Evolutionary conservation across 1,284 basidiomycete species (phyloP), one percentile per base, ranked within the genome.

Genomic region (Cryptococcus depauperatus): DNA sequence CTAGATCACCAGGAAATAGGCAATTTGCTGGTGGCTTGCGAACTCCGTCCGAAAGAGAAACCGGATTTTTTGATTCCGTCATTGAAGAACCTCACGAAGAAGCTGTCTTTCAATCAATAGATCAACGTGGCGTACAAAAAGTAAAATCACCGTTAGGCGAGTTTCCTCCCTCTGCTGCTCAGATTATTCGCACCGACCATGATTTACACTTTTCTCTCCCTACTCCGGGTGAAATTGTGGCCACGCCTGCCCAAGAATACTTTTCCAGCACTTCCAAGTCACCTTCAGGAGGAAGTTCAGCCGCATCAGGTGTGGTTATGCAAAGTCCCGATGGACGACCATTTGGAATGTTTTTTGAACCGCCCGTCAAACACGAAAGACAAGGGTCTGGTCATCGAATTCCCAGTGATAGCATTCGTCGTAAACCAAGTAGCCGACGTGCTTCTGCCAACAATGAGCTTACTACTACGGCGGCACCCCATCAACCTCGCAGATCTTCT

Each of bases 331-430:
- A 95, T 62, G 93, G 93, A 0, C 81, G 90, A 52, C 86, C 90
- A 0, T 81, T 88, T 18, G 92, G 90, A 5, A 92, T 98, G 54
- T 89, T 91, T 72, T 98, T 98, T 70, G 85, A 92, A 56, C 93
- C 93, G 0, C 71, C 66, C 3, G 53, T 54, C 10, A 60, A 58
- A 42, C 46, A 49, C 6, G 59, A 62, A 30, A 48, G 63, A 33
- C 44, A 62, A 18, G 44, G 34, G 2, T 61, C 62, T 4, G 37
- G 43, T 16, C 49, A 49, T n/a, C 40, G 57, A 5, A 42, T 53
- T 13, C 46, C 47, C 3, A 54, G 54, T 14, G 54, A 55, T 4
- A 32, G 45, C 18, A 10, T 46, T 9, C 38, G 54, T 2, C 46
- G 56, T 5, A 55, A 52, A 34, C 28, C 55, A 0, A 42, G 43